Evolutionary conservation across 257 asterid genomes (phyloP).

Genomic region (Solanum piurae): DNA sequence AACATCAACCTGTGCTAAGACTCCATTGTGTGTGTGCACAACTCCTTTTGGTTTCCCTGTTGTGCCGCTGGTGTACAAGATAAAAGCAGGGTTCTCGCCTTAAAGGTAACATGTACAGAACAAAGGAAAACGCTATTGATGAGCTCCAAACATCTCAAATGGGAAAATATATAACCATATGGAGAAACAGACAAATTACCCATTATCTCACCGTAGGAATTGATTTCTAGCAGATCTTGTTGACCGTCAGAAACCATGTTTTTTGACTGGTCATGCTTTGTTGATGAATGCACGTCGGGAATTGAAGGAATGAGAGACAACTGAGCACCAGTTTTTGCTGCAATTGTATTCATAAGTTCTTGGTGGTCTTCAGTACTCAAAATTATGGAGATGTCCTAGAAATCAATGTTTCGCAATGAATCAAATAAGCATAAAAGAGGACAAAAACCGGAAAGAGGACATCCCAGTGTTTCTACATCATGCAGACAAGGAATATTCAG

Average conservation of each 20-base stretch:
- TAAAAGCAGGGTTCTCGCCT: conserved; percentile 82
- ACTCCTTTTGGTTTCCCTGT: conserved; percentile 98
- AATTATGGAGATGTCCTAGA: conserved; percentile 65
- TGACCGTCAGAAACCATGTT: conserved; percentile 8
- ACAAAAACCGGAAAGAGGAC: neutral
- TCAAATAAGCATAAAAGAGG: neutral
- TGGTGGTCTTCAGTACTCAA: conserved; percentile 89
- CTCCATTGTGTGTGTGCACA: conserved; percentile 83
- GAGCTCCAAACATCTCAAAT: neutral
- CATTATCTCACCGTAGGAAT: conserved; percentile 24
- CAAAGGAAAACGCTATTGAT: neutral
- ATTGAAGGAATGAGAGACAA: conserved; percentile 67
- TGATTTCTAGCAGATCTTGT: conserved; percentile 8
- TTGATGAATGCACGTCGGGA: conserved; percentile 21
- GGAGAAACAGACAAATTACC: conserved; percentile 24
- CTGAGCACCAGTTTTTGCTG: conserved; percentile 67
- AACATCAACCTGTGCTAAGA: conserved; percentile 67
- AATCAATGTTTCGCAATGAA: neutral
- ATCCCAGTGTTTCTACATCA: neutral
- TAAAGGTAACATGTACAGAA: conserved; percentile 6
- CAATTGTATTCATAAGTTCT: conserved; percentile 65
- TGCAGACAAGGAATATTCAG: neutral
- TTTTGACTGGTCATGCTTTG: conserved; percentile 13
- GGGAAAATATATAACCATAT: neutral
- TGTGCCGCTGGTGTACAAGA: conserved; percentile 92